Percentiles rank a stretch among this genome's conserved stretches.
These are phyloP conservation scores for Cardiospermum halicacabum DNA, from an alignment of 345 rosid genomes.

Conservation along the genomic window DNA sequence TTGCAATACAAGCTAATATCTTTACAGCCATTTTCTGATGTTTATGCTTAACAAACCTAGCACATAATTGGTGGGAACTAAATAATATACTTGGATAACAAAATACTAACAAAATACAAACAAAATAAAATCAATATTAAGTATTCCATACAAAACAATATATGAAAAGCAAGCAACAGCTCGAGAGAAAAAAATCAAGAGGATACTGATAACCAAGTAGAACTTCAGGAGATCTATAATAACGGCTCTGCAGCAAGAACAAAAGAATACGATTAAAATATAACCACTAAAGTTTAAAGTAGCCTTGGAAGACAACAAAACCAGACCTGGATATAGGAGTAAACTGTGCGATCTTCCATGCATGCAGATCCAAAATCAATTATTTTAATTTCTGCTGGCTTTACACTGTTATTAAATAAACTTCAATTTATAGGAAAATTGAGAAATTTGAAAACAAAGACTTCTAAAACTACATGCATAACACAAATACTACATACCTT, in stretches of 20 bases:
- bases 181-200: constrained; percentile 22
- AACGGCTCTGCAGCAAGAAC: constrained; percentile 85
- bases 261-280: constrained; percentile 17
- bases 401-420: constrained; percentile 51
- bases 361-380: constrained; percentile 99
- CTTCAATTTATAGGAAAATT: constrained; percentile 11
- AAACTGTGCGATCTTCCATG: constrained; percentile 96
- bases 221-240: constrained; percentile 98
- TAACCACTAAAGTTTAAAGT: constrained; percentile 10
- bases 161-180: not conserved
- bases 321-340: constrained; percentile 93
- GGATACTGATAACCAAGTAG: constrained; percentile 99
- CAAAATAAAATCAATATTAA: not conserved
- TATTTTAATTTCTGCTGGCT: constrained; percentile 94
- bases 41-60: too few species aligned
- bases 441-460: constrained; percentile 12
- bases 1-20: too few species aligned
- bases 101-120: not conserved
- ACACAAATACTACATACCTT: constrained; percentile 76
- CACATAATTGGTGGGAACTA: not conserved
- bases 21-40: too few species aligned
- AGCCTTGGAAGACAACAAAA: constrained; percentile 12
- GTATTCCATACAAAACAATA: not conserved
- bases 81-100: not conserved
- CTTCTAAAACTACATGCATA: constrained; percentile 23